Percentiles rank a stretch among this genome's conserved stretches.
Conservation (phyloP, 352 stramenopile genomes). For the Phytophthora cactorum region DNA sequence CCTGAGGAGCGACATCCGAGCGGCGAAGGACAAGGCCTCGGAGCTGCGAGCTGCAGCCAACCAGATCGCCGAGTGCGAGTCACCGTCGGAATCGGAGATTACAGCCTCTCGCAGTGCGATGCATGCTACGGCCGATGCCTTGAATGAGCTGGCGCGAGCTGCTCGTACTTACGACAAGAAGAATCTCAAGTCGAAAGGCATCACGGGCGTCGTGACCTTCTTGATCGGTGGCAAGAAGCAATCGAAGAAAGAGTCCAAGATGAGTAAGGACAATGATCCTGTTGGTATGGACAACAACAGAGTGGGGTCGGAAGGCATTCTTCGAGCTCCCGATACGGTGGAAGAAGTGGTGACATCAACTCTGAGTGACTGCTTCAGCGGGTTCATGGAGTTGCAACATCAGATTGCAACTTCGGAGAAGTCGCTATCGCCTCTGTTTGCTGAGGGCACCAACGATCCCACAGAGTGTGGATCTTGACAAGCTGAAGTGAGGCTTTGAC, state of each 20-base stretch:
- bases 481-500: neutral
- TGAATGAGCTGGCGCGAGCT: slow-evolving; percentile 34
- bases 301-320: slow-evolving; percentile 22
- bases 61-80: slow-evolving; percentile 26
- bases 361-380: slow-evolving; percentile 32
- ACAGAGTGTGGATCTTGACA: neutral
- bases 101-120: slow-evolving; percentile 33
- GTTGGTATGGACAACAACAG: slow-evolving; percentile 1
- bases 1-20: slow-evolving; percentile 33
- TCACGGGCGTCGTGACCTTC: slow-evolving; percentile 17
- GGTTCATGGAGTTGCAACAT: slow-evolving; percentile 32
- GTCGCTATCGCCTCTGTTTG: slow-evolving; percentile 26
- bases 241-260: slow-evolving; percentile 4
- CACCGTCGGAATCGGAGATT: slow-evolving; percentile 29
- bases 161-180: slow-evolving; percentile 40
- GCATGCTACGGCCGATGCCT: slow-evolving; percentile 30
- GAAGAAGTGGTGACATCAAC: slow-evolving; percentile 37
- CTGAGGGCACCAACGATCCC: slow-evolving; percentile 12
- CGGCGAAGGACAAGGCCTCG: slow-evolving; percentile 19
- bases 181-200: slow-evolving; percentile 9
- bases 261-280: slow-evolving; percentile 5
- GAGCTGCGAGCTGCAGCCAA: slow-evolving; percentile 28
- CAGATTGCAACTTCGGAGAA: slow-evolving; percentile 34
- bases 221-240: slow-evolving; percentile 16
- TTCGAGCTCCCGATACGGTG: slow-evolving; percentile 33